These are phyloP conservation scores for Arctium lappa DNA, from an alignment of 129 eudicot genomes.

Conservation along the genomic window DNA sequence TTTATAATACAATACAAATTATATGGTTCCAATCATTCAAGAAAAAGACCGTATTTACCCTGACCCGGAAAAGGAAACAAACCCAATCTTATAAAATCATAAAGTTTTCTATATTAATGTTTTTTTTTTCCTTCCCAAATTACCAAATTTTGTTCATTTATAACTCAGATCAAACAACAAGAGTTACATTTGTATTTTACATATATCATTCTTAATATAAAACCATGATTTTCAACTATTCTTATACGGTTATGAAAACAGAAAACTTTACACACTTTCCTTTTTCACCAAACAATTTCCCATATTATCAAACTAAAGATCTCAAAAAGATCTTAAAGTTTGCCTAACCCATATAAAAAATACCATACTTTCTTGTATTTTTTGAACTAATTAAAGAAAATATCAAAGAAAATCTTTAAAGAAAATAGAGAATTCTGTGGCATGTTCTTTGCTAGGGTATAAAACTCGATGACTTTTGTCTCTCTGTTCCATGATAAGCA, in stretches of 20 bases:
- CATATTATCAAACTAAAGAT: neutral
- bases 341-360: neutral
- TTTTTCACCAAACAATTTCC: neutral
- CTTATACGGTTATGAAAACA: neutral
- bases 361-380: neutral
- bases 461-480: slow-evolving; percentile 14
- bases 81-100: neutral
- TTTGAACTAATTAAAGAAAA: neutral
- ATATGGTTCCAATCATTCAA: neutral
- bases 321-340: neutral
- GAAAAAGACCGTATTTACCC: too few species aligned
- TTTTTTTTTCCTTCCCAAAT: neutral
- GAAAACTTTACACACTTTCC: neutral
- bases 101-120: neutral
- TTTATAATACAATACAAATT: too few species aligned
- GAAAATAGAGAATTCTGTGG: neutral
- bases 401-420: neutral
- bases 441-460: slow-evolving; percentile 24
- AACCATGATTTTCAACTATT: neutral
- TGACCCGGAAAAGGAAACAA: neutral
- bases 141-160: neutral
- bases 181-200: too few species aligned
- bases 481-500: slow-evolving; percentile 28
- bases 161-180: neutral
- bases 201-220: too few species aligned